Base-by-base conservation (phyloP, 257 asterid genomes). In the Gardenia jasminoides region DNA sequence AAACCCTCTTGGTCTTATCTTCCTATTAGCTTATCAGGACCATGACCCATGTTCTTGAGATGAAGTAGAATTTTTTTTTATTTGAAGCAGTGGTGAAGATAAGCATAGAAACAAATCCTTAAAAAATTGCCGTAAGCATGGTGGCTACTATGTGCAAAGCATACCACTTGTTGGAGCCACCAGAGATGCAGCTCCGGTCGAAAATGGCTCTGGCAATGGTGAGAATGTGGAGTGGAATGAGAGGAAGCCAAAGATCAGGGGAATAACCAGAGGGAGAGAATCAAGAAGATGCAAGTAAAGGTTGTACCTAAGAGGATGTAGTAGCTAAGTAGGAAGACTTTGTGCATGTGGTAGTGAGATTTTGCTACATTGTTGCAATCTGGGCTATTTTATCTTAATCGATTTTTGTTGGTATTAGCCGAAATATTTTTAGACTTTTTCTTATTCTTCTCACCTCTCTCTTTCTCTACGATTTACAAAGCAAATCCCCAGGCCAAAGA, bases 1-100 rank as follows among this genome's bases (percentile, higher is more conserved):
- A 91, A 89, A 62, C 72, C 81, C 80, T 75, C 74, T 80, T 80
- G 58, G 74, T 47, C 74, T 54, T 36, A 91, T 91, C 9, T 86
- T 95, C 10, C 79, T 88, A 95, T 68, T 98, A 94, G 82, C 95
- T 94, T 79, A 94, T 94, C 81, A 88, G 93, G 80, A 98, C 99
- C 39, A 54, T 20, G 31, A 19, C 77, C 46, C 44, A 28, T 30
- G 44, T 66, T 16, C 16, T 24, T 66, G 31, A 24, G 12, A 8
- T 28, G 10, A 46, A 46, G 48, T 15, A 4, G 0, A 22, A 73
- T 36, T 36, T 47, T 0, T 36, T 13, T 36, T 43, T 79, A 10
- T 82, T 79, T 2, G 24, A 46, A 3, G 86, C 80, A 28, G 81
- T 80, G 1, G 86, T 84, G 67, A 80, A 86, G n/a, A 84, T 83